These are phyloP conservation scores for Backusella sp. DNA, from an alignment of 192 early-diverging fungal genomes.

Conservation along the genomic window DNA sequence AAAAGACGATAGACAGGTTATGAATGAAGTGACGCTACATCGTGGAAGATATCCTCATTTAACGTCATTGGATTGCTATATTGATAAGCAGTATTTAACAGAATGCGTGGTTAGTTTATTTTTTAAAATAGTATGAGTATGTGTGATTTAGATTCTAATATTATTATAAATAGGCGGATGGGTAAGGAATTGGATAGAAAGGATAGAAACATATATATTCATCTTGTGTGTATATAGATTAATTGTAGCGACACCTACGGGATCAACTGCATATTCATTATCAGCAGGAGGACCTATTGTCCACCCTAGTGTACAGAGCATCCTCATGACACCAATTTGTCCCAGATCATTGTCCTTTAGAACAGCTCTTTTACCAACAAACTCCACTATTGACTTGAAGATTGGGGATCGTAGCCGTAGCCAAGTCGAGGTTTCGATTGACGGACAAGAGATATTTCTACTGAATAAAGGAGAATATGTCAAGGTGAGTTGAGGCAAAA, in stretches of 20 bases:
- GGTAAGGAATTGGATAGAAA: background rate
- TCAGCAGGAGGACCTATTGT: slow-evolving; percentile 85
- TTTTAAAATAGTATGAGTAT: background rate
- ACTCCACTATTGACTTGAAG: slow-evolving; percentile 60
- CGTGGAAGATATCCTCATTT: slow-evolving; percentile 83
- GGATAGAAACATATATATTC: background rate
- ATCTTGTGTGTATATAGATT: slow-evolving; percentile 42
- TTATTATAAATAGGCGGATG: slow-evolving; percentile 9
- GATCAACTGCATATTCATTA: slow-evolving; percentile 89
- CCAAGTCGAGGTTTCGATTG: slow-evolving; percentile 70
- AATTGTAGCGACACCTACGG: slow-evolving; percentile 87
- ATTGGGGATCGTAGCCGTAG: slow-evolving; percentile 60
- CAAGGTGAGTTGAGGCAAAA: slow-evolving; percentile 36
- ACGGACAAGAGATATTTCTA: slow-evolving; percentile 73
- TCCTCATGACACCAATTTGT: slow-evolving; percentile 79
- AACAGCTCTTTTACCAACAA: slow-evolving; percentile 75
- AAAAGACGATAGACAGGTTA: slow-evolving; percentile 53
- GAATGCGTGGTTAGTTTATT: slow-evolving; percentile 64
- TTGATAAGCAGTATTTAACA: slow-evolving; percentile 81
- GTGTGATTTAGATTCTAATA: background rate
- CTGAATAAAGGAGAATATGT: slow-evolving; percentile 65
- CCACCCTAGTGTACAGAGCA: slow-evolving; percentile 72
- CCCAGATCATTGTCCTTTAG: slow-evolving; percentile 84
- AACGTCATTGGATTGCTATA: slow-evolving; percentile 76
- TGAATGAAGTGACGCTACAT: slow-evolving; percentile 90